Conservation (phyloP, 176 grass and related monocot species). For the Oryza glaberrima region DNA sequence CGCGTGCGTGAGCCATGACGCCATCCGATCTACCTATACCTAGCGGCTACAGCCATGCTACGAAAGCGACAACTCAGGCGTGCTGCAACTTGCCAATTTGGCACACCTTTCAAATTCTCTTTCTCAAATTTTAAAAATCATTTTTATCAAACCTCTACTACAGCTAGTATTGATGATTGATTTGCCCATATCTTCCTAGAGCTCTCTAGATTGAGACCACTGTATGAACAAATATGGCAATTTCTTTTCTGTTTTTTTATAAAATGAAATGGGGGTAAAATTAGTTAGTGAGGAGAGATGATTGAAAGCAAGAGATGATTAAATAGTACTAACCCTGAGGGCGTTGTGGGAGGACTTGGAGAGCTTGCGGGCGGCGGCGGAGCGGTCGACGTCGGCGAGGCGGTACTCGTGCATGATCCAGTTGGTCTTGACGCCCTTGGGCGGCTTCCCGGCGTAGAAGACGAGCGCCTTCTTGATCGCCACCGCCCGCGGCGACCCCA, state of each 20-base stretch:
- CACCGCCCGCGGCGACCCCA: slow-evolving; percentile 59
- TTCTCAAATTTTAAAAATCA: slow-evolving; percentile 7
- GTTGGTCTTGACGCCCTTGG: slow-evolving; percentile 79
- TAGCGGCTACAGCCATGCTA: slow-evolving; percentile 9
- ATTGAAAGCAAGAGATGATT: background rate
- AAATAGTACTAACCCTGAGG: slow-evolving; percentile 44
- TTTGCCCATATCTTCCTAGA: too few relatives aligned
- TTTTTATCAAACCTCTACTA: background rate
- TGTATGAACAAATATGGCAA: too few relatives aligned
- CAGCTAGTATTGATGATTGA: background rate
- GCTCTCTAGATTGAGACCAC: too few relatives aligned
- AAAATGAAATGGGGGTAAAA: background rate
- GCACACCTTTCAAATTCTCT: slow-evolving; percentile 20
- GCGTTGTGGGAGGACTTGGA: slow-evolving; percentile 60
- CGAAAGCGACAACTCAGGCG: slow-evolving; percentile 34
- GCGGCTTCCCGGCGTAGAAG: slow-evolving; percentile 75
- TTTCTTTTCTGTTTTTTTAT: background rate
- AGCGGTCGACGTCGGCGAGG: slow-evolving; percentile 77
- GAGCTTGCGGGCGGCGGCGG: slow-evolving; percentile 55
- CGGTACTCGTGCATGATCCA: slow-evolving; percentile 99
- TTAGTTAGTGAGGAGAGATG: background rate
- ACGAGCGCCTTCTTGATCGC: slow-evolving; percentile 87
- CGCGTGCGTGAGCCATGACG: slow-evolving; percentile 58
- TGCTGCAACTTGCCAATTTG: slow-evolving; percentile 49
- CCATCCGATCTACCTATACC: slow-evolving; percentile 9